A percentile compares a stretch with the other conserved stretches of the same genome.
phyloP scores from a whole-genome alignment of 495 filamentous ascomycete genomes.

The Letharia lupina region DNA sequence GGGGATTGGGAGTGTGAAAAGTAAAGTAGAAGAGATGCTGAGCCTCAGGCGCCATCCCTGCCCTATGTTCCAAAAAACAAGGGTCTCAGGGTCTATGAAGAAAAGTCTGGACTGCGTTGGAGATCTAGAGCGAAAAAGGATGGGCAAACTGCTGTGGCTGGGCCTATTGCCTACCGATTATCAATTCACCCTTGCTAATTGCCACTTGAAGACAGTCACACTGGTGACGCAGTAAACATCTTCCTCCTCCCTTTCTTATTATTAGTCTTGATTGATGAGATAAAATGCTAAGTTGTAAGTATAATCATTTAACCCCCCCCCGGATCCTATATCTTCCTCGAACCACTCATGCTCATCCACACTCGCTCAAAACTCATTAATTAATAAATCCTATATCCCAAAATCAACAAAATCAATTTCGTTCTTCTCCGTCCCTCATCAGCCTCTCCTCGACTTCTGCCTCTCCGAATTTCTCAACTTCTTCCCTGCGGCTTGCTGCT shows the following conservation, averaged over 20 bases:
- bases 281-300: no score
- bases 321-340: not conserved
- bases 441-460: not conserved
- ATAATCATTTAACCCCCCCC: not conserved
- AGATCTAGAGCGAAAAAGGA: not conserved
- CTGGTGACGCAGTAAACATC: not conserved
- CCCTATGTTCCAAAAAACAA: not conserved
- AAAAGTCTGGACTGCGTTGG: not conserved
- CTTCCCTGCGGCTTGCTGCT: not conserved
- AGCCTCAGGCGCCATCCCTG: conserved; percentile 3
- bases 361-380: not conserved
- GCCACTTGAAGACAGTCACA: not conserved
- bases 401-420: not conserved
- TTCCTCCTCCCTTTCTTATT: not conserved
- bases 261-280: not conserved
- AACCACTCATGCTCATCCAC: no score
- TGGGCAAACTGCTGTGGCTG: not conserved
- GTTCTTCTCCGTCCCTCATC: not conserved
- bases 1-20: not conserved
- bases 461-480: not conserved
- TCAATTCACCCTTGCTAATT: not conserved
- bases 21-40: not conserved
- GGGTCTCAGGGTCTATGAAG: no score
- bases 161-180: not conserved
- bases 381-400: not conserved